phyloP scores from a whole-genome alignment of 1,284 basidiomycete genomes.

The Fistulina hepatica region DNA sequence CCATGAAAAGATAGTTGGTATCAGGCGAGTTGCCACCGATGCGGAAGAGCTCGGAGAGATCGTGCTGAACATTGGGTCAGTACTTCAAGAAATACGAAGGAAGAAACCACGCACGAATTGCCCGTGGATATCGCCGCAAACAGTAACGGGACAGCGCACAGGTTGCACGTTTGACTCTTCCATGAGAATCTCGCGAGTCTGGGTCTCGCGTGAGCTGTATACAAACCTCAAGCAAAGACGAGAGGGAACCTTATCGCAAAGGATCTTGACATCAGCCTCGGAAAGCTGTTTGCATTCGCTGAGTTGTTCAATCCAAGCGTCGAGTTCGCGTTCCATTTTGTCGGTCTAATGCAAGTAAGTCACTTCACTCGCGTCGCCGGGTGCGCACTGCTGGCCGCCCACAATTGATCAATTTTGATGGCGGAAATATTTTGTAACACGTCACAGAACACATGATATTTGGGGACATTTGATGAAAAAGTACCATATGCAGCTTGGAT shows the following conservation, averaged over 20 bases:
- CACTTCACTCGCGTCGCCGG: conserved; percentile 3
- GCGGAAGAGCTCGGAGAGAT: conserved; percentile 97
- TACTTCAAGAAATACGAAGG: conserved; percentile 16
- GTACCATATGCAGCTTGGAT: too few species aligned
- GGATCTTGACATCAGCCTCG: conserved; percentile 92
- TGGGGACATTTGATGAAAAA: too few species aligned
- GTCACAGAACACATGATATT: too few species aligned
- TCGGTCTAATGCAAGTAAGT: too few species aligned
- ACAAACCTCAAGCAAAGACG: conserved; percentile 3
- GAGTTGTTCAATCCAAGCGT: conserved; percentile 94
- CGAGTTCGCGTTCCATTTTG: conserved; percentile 73
- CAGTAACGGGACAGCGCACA: conserved; percentile 94
- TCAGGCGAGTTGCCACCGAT: conserved; percentile 99
- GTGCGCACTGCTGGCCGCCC: too few species aligned
- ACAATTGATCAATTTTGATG: too few species aligned
- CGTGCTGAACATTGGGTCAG: conserved; percentile 54
- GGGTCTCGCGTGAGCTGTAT: conserved; percentile 19
- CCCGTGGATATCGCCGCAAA: conserved; percentile 97
- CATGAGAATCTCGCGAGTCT: conserved; percentile 97
- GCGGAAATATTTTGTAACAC: too few species aligned
- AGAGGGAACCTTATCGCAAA: conserved; percentile 89
- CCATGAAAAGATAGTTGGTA: conserved; percentile 99
- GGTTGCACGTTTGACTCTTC: conserved; percentile 98
- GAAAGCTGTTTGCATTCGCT: conserved; percentile 96
- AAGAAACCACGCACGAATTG: conserved; percentile 80